Evolutionary conservation across 2,329 filamentous ascomycete genomes (phyloP), one percentile per base, ranked within the genome.

Genomic region (Blumeriella jaapii): DNA sequence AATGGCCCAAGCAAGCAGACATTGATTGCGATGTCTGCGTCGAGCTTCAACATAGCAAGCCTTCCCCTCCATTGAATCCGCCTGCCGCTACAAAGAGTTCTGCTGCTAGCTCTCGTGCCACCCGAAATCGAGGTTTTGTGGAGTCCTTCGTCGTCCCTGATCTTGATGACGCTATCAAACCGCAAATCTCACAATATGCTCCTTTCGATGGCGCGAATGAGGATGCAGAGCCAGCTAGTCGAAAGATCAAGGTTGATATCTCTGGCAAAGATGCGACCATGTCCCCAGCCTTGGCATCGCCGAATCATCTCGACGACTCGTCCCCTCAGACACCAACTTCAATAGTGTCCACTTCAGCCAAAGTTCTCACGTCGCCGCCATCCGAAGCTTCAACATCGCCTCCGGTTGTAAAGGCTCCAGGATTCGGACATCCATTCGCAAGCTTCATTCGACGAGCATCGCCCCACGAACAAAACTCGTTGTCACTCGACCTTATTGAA

Each of bases 271-370:
- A 19, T 8, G 9, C 12, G 5, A n/a, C 31, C 12, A 14, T n/a
- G 8, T 12, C 5, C 3, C 17, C 18, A 4, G 24, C 26, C n/a
- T 18, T 34, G 12, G 31, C 31, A 22, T 34, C 31, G n/a, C 31
- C 31, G 16, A 27, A 19, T 14, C 31, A 34, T 22, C 12, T 34
- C n/a, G 31, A 34, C 13, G 31, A 34, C 14, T 34, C 24, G 3
- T 34, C 22, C 12, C 31, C 31, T 15, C 23, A 34, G 24, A 34
- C 31, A 5, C 31, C 31, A 12, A 34, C 31, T 14, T 27, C 31
- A 5, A 27, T 16, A 2, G 3, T 34, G 15, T 27, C 31, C 9
- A 22, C 23, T 14, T 4, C 31, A 5, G 31, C 31, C 17, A 20
- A 16, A 17, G 31, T 27, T 13, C 22, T 27, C 15, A 34, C 15